phyloP scores from a whole-genome alignment of 73 alveolate species.

The Blepharisma japonicum region DNA sequence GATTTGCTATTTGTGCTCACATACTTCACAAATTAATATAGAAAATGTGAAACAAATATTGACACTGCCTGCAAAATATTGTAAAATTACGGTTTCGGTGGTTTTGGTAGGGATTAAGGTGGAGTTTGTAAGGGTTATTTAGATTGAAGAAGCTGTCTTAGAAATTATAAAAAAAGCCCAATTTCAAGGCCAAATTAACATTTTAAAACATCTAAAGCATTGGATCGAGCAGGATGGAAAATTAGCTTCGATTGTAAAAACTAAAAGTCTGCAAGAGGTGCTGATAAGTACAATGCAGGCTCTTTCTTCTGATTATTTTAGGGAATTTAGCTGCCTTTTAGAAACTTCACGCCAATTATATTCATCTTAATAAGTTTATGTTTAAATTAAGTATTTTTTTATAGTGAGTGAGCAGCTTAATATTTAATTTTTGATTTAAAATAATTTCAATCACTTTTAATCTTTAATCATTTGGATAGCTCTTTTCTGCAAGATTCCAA shows the following conservation, averaged over 20 bases:
- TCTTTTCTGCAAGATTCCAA: too few species aligned
- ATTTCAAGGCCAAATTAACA: slow-evolving; percentile 20
- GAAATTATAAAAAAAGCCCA: slow-evolving; percentile 9
- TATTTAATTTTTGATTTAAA: too few species aligned
- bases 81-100: neutral
- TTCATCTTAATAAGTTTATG: too few species aligned
- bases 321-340: neutral
- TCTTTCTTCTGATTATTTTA: slow-evolving; percentile 23
- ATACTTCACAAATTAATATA: neutral
- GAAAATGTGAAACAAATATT: slow-evolving; percentile 1
- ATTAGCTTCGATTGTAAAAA: neutral
- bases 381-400: too few species aligned
- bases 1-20: neutral
- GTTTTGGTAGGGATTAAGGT: neutral
- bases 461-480: too few species aligned
- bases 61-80: neutral
- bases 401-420: too few species aligned
- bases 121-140: neutral
- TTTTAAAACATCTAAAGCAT: neutral
- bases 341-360: too few species aligned
- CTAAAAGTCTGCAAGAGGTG: neutral
- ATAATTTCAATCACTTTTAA: too few species aligned
- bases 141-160: slow-evolving; percentile 16
- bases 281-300: neutral
- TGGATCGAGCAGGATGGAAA: slow-evolving; percentile 15